Percentiles rank a stretch among this genome's conserved stretches.
phyloP scores from a whole-genome alignment of 108 stramenopile species.

The Hondaea fermentalgiana region DNA sequence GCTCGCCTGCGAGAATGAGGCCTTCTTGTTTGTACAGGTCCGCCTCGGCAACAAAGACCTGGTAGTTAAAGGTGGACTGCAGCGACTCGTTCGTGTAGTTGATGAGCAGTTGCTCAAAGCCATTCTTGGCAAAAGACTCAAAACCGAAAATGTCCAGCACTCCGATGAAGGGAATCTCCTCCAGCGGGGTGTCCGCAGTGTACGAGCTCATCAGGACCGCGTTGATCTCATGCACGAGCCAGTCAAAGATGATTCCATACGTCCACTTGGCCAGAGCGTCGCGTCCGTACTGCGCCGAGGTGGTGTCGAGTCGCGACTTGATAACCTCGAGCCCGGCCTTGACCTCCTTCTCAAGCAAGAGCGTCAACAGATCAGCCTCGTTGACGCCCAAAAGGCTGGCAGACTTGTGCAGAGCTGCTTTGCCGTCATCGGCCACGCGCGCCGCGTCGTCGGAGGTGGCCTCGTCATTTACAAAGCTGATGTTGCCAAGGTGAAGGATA shows the following conservation, averaged over 20 bases:
- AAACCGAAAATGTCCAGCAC: conserved; percentile 51
- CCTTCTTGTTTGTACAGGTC: conserved; percentile 56
- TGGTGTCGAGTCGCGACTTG: conserved; percentile 56
- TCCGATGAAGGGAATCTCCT: conserved; percentile 24
- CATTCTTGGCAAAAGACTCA: conserved; percentile 42
- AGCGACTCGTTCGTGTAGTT: conserved; percentile 59
- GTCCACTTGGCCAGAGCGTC: conserved; percentile 90
- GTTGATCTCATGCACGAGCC: conserved; percentile 80
- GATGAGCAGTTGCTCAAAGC: conserved; percentile 55
- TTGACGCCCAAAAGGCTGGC: conserved; percentile 73
- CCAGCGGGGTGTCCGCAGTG: neutral
- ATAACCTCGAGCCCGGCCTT: conserved; percentile 9
- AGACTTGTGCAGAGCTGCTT: conserved; percentile 40
- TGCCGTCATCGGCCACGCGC: neutral
- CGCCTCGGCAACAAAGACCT: conserved; percentile 55
- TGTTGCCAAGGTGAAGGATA: conserved; percentile 82
- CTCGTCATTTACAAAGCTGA: conserved; percentile 57
- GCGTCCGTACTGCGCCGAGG: conserved; percentile 70
- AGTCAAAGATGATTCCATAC: conserved; percentile 79
- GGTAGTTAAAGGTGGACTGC: conserved; percentile 59
- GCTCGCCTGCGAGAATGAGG: conserved; percentile 50
- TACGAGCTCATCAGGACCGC: conserved; percentile 56
- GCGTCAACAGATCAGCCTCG: conserved; percentile 54
- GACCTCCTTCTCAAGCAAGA: conserved; percentile 68
- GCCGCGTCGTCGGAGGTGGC: neutral